Base-by-base conservation (phyloP, 768 basidiomycete genomes). In the Tricholoma sp. region DNA sequence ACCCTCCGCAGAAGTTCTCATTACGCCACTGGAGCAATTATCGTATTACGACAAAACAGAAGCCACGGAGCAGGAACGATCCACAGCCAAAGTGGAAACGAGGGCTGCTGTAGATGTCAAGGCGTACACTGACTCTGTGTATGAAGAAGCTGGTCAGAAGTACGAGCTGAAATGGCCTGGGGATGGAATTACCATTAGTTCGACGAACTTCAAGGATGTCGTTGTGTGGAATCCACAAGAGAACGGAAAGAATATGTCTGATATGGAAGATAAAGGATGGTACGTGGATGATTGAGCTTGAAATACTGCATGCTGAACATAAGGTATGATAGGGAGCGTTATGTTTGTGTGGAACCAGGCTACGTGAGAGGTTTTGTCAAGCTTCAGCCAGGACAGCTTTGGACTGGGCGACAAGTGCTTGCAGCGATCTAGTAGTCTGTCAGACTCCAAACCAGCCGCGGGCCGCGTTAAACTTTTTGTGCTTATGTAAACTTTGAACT, bases 21-120 rank as follows among this genome's bases (percentile, higher is more conserved):
- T 93, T 59, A 75, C 76, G 7, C 81, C 90, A 6, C 76, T 96
- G 33, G 77, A 84, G 63, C 80, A 85, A 31, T 66, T 85, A 13
- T 68, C 57, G 6, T 98, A 88, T 66, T 83, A 81, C 59, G 94
- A 98, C 69, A 99, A 98, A 75, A 88, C 85, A 2, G 86, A 85
- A 64, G 54, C 70, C 4, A 78, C 75, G 0, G 80, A 80, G 41
- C 74, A 85, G 57, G 79, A 69, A 15, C 77, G 75, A 61, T 69
- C 71, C 20, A 70, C 65, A 32, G 47, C 31, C n/a, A 49, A 32
- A 17, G 31, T 49, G 9, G 47, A 49, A 49, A 49, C 47, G 15
- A 49, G 47, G 47, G 47, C 29, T n/a, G 47, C 47, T 31, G 47
- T 49, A 17, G 47, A 49, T 49, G 47, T 49, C 15, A 49, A 9